Evolutionary conservation across 306 rosid species (phyloP), one percentile per base, ranked within the genome.

Genomic region (Glycine tomentella): DNA sequence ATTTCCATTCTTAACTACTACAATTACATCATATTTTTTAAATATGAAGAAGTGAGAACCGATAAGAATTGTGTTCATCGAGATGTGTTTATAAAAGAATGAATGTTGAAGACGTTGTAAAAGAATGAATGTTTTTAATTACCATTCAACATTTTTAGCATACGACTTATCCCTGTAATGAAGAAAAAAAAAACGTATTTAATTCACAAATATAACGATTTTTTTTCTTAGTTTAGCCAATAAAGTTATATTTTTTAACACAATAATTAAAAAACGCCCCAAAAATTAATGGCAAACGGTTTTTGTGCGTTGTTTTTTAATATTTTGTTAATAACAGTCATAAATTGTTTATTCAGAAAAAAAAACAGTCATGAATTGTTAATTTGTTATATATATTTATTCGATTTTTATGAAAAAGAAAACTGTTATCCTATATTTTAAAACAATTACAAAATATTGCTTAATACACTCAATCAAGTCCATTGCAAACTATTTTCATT

Each of bases 1-100:
- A 78, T 80, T 74, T 88, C 88, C 89, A 84, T 87, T 72, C 7
- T 50, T 38, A 40, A 50, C 15, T 45, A 66, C 3, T 40, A 20
- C 1, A 4, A 16, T 12, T 8, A 45, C 5, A 79, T 10, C 8
- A 73, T 13, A 12, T 68, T 69, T 55, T 16, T 48, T 4, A 11
- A 9, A 17, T 46, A 36, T 17, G 48, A 33, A 33, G 9, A 82
- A 55, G 51, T 9, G 55, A 10, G 68, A 49, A 11, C 9, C 62
- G 17, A 49, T 38, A 69, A 57, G 50, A 40, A 56, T 6, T 61
- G 17, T 46, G 14, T 81, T 75, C 71, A 74, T 51, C 9, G 31
- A 25, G 4, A 61, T 57, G 3, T 48, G 4, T 49, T 6, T 71
- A 42, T 72, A 78, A 64, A 78, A 38, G 44, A 16, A 15, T n/a